Conservation (phyloP, 2,329 filamentous ascomycete genomes). For the Trichoderma afroharzianum region DNA sequence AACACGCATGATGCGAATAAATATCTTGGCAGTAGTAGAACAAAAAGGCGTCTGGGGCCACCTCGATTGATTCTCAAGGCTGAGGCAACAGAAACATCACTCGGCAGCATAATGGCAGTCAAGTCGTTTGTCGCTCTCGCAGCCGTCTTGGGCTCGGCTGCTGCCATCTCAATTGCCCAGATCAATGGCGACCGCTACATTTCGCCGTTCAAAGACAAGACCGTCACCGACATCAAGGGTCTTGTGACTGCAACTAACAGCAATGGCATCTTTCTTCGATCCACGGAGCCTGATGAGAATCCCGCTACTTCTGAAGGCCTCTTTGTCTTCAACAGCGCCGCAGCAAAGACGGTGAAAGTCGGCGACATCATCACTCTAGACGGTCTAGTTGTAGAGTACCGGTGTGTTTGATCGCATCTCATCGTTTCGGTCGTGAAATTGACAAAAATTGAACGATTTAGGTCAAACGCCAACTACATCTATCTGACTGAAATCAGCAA, state of each 20-base stretch:
- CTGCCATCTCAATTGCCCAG: slow-evolving; percentile 50
- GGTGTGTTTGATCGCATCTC: slow-evolving; percentile 34
- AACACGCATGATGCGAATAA: background rate
- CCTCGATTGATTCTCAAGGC: background rate
- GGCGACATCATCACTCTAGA: slow-evolving; percentile 61
- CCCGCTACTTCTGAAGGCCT: slow-evolving; percentile 59
- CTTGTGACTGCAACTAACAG: slow-evolving; percentile 61
- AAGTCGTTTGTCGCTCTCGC: slow-evolving; percentile 24
- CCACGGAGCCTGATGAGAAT: slow-evolving; percentile 53
- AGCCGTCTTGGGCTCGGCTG: slow-evolving; percentile 28
- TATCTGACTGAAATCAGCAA: slow-evolving; percentile 61
- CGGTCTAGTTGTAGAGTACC: slow-evolving; percentile 56
- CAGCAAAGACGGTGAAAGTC: slow-evolving; percentile 50
- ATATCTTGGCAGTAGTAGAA: background rate
- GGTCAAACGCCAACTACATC: slow-evolving; percentile 53
- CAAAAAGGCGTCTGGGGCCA: background rate
- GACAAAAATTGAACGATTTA: slow-evolving; percentile 19
- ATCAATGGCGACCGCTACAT: slow-evolving; percentile 66
- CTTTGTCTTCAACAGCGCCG: slow-evolving; percentile 57
- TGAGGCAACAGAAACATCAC: background rate
- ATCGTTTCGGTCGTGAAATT: background rate
- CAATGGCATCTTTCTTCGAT: slow-evolving; percentile 62
- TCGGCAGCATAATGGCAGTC: background rate
- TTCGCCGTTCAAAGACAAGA: slow-evolving; percentile 56
- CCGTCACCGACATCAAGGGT: slow-evolving; percentile 57